Conservation (phyloP, 2,329 filamentous ascomycete species). For the Leptodontidium sp. region DNA sequence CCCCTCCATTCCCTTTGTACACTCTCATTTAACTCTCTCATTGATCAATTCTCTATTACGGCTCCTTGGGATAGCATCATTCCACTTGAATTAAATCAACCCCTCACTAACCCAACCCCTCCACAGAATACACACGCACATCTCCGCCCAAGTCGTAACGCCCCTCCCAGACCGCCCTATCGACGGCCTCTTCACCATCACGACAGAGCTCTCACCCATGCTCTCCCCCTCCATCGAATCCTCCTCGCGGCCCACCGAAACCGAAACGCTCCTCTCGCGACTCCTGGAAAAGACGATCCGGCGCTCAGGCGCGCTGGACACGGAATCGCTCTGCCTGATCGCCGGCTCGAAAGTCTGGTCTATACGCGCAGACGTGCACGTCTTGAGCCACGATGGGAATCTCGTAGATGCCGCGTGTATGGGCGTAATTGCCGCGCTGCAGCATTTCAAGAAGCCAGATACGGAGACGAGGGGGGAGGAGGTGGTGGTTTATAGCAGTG, state of each 20-base stretch:
- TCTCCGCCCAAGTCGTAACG: conserved; percentile 87
- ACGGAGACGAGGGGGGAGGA: conserved; percentile 85
- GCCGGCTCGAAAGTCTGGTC: conserved; percentile 92
- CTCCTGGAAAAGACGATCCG: conserved; percentile 94
- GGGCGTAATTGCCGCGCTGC: conserved; percentile 84
- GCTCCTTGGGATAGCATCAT: not conserved
- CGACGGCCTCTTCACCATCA: conserved; percentile 93
- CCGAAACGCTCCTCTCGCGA: conserved; percentile 85
- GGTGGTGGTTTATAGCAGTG: conserved; percentile 82
- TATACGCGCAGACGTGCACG: conserved; percentile 88
- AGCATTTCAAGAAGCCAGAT: conserved; percentile 91
- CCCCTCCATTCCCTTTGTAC: not conserved
- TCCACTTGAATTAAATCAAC: not conserved
- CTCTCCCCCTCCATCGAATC: conserved; percentile 89
- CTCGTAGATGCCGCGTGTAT: conserved; percentile 87
- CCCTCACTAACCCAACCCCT: conserved; percentile 19
- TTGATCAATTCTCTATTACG: not conserved
- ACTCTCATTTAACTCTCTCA: conserved; percentile 7
- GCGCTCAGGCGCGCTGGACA: conserved; percentile 90
- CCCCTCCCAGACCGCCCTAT: conserved; percentile 90
- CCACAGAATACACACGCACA: conserved; percentile 78
- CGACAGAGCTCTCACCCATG: conserved; percentile 91
- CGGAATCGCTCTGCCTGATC: conserved; percentile 92
- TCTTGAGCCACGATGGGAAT: conserved; percentile 90
- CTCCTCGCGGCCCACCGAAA: conserved; percentile 80